phyloP scores from a whole-genome alignment of 768 basidiomycete genomes.

The Termitomyces sp. region DNA sequence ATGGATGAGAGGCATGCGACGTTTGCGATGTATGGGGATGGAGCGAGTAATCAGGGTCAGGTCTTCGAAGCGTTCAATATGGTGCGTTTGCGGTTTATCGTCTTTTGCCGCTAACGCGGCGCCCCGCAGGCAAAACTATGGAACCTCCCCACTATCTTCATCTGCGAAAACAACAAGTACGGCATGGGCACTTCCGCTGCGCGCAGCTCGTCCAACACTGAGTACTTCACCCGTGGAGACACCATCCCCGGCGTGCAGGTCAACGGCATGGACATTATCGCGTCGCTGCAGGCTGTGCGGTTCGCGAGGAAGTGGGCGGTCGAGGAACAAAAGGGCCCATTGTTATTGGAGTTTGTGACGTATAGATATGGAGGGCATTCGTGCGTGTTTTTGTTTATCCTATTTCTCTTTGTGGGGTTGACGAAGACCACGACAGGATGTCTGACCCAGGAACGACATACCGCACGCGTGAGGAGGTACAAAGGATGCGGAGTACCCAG shows the following conservation, averaged over 20 bases:
- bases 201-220: conserved; percentile 89
- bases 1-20: conserved; percentile 66
- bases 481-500: conserved; percentile 92
- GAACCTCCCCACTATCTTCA: conserved; percentile 91
- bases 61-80: conserved; percentile 99
- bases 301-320: conserved; percentile 88
- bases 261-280: conserved; percentile 99
- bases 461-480: conserved; percentile 97
- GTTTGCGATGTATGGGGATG: conserved; percentile 96
- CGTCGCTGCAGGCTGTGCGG: conserved; percentile 77
- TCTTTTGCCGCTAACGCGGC: too few species aligned
- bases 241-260: conserved; percentile 96
- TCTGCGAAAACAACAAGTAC: conserved; percentile 99
- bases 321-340: conserved; percentile 80
- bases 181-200: conserved; percentile 99
- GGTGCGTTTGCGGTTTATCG: conserved; percentile 39
- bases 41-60: conserved; percentile 98
- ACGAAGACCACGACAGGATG: conserved; percentile 52
- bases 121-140: conserved; percentile 79
- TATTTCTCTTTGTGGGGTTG: not conserved
- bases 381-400: conserved; percentile 44
- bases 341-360: conserved; percentile 93
- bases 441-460: conserved; percentile 99
- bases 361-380: conserved; percentile 99
- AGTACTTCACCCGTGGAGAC: conserved; percentile 96